Base-by-base conservation (phyloP, 768 basidiomycete species). In the Tricholoma saponaceum region DNA sequence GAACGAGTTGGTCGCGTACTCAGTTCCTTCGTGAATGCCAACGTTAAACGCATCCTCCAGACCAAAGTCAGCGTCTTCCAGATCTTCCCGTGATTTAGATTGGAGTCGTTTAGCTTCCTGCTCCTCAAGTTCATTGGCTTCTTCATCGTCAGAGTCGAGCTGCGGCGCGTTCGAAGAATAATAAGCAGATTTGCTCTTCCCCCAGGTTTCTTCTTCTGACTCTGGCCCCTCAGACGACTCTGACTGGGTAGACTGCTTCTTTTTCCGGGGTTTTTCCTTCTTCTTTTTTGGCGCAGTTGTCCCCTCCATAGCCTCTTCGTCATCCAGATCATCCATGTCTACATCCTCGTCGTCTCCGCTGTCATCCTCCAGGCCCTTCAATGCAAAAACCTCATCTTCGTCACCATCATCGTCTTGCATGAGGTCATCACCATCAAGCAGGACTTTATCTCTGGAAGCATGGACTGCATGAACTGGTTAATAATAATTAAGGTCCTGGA, bases 131-230 rank as follows among this genome's bases (percentile, higher is more conserved):
- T 90, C 88, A 65, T 90, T 83, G 32, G 85, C 90, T 70, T 96
- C 95, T 64, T 96, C 95, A 61, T 95, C 89, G 63, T 91, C 90
- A 35, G 87, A 88, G 53, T 91, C 91, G 35, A 92, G 74, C 55
- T 90, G 75, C 33, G 79, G 87, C 30, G 90, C 92, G 69, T 92
- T 93, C 4, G 89, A 90, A 3, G 91, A 84, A 67, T 96, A 96
- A 72, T 95, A 98, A 4, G 84, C 87, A 39, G 84, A 79, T 71
- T 87, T 87, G 60, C 84, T 83, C 58, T 76, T 79, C 9, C 95
- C 95, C 95, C 95, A 98, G 0, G 81, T 83, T 70, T 92, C 91
- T 60, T 76, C 74, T 18, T 83, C 82, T n/a, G 70, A 69, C 16
- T 73, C 73, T 8, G 68, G 64, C 4, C 72, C 70, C 5, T 67